Evolutionary conservation across 2,329 filamentous ascomycete species (phyloP).

Genomic region (Dothideomycetes sp.): DNA sequence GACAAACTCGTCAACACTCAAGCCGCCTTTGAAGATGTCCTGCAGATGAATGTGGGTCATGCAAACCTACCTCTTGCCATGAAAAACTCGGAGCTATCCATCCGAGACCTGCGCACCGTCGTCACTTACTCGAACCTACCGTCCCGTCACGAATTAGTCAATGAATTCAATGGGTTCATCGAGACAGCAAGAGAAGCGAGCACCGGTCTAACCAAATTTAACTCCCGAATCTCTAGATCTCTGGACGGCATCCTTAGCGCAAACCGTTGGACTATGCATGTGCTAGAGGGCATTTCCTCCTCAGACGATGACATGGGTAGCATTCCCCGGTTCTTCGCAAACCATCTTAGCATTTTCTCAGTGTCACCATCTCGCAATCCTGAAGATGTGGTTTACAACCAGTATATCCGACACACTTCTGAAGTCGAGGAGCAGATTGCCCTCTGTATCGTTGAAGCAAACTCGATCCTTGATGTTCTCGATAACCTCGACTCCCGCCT

Average conservation of each 20-base stretch:
- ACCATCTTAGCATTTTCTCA: slow-evolving; percentile 44
- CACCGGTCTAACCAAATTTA: slow-evolving; percentile 63
- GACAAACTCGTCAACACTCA: slow-evolving; percentile 67
- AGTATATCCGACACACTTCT: slow-evolving; percentile 64
- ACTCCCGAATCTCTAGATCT: slow-evolving; percentile 62
- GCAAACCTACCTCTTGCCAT: slow-evolving; percentile 66
- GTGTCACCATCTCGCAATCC: slow-evolving; percentile 49
- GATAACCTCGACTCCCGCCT: slow-evolving; percentile 61
- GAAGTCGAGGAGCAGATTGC: slow-evolving; percentile 62
- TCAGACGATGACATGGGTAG: slow-evolving; percentile 32
- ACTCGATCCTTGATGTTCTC: slow-evolving; percentile 57
- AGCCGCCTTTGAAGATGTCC: slow-evolving; percentile 64
- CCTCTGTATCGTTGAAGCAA: slow-evolving; percentile 59
- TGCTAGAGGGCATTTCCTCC: slow-evolving; percentile 52
- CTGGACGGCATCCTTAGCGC: slow-evolving; percentile 67
- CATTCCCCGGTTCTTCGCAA: slow-evolving; percentile 34
- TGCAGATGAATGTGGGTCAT: slow-evolving; percentile 57
- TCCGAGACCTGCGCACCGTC: slow-evolving; percentile 64
- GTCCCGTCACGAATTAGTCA: slow-evolving; percentile 59
- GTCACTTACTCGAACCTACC: slow-evolving; percentile 62
- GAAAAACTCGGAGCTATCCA: slow-evolving; percentile 65
- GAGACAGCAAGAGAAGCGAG: slow-evolving; percentile 57
- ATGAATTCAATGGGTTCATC: slow-evolving; percentile 70
- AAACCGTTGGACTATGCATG: slow-evolving; percentile 64
- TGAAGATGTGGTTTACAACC: slow-evolving; percentile 56